Base-by-base conservation (phyloP, 805 yeast species). In the Saturnispora hagleri region DNA sequence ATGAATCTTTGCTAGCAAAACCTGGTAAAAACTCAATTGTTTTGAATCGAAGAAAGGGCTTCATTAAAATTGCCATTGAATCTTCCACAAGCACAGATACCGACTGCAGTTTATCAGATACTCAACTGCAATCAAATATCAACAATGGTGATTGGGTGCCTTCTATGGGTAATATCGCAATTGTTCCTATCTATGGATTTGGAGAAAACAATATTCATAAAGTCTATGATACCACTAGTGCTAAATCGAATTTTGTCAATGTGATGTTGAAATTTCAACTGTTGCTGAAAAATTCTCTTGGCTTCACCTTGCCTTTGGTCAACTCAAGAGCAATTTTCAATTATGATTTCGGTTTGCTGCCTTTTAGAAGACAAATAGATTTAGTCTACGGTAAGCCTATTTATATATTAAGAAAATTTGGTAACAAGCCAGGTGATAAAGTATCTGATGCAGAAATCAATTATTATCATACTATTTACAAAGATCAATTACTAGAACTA, bases 301-400 rank as follows among this genome's bases (percentile, higher is more conserved):
- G 91, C 1, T 91, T 91, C 67, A 90, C 99, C 0, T 61, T 93
- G 5, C 99, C 99, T 1, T 78, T 93, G 47, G 86, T 93, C 69
- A 84, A 87, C 63, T 97, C 97, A 1, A 73, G 98, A 44, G 97
- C 98, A 0, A 73, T 93, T 0, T 90, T 91, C 69, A 88, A 91
- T 61, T 87, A 90, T 60, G 96, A 89, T 63, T 87, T 86, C 69
- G 99, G 99, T 0, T 69, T 93, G 31, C 67, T 93, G 52, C 98
- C 99, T 1, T 90, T 80, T 64, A 74, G 97, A 57, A 77, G 83
- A 50, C 87, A 87, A 2, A 82, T 93, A 51, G 75, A 86, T 55
- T 74, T 93, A 13, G 95, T 87, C 53, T 71, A 81, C 34, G 95
- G 95, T 0, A 69, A 67, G 22, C 90, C 95, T 5, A 50, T 69